Base-by-base conservation (phyloP, 495 filamentous ascomycete species). In the Astrothelium subdiscretum region DNA sequence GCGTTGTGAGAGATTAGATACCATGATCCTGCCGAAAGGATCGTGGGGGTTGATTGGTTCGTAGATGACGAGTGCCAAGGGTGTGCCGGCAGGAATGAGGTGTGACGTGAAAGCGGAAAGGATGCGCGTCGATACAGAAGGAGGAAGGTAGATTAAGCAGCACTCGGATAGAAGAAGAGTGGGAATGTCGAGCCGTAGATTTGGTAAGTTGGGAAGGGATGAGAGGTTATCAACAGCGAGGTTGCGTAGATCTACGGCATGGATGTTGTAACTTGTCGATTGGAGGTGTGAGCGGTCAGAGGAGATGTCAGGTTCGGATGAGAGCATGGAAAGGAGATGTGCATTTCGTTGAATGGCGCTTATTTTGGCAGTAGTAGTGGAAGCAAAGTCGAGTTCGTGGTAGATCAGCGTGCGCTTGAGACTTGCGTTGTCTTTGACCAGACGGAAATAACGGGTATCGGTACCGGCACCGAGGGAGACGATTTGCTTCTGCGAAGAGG, bases 401-500 rank as follows among this genome's bases (percentile, higher is more conserved):
- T 97, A 98, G 60, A 85, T 68, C 31, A 97, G 70, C 48, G 63
- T 63, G 51, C 42, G 63, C 60, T 59, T 59, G 59, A 27, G 59
- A 69, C 20, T 32, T 65, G 73, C 70, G 35, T 71, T 61, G 31
- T 69, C 58, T 6, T 63, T 63, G 35, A 85, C 75, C 44, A 92
- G 78, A 26, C 90, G 86, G 64, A 95, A 89, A 67, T 82, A 85
- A 22, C 94, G 83, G 8, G 94, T 98, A 68, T 98, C 94, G 6
- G 92, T 91, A 20, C 94, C 94, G 26, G 94, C 94, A 52, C 95
- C 94, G 1, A 98, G 83, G 2, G 91, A 97, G 60, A 97, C 83
- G 59, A 98, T 92, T 69, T 98, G 94, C 69, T 87, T 90, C 59
- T 71, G 72, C 2, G 65, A 52, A 18, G 57, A 51, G 3, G 69